phyloP scores from a whole-genome alignment of 495 filamentous ascomycete genomes.

The Aeminium ludgeri region DNA sequence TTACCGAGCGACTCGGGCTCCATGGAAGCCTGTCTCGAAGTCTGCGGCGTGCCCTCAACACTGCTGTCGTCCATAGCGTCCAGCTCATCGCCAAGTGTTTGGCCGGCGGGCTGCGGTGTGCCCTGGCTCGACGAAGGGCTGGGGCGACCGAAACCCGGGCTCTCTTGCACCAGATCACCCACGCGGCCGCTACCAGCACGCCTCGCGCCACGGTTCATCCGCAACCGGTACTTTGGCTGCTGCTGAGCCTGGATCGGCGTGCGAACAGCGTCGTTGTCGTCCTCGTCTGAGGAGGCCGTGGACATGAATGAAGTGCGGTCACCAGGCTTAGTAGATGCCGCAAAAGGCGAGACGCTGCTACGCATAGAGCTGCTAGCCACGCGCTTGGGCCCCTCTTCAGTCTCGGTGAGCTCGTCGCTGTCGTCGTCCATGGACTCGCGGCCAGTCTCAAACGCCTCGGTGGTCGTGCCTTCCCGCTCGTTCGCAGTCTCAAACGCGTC shows the following conservation, averaged over 20 bases:
- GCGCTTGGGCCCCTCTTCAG: conserved; percentile 41
- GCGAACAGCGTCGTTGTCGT: conserved; percentile 51
- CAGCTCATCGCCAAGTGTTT: conserved; percentile 83
- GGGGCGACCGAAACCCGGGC: conserved; percentile 37
- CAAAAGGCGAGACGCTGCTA: conserved; percentile 22
- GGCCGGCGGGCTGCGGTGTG: conserved; percentile 32
- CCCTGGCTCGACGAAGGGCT: conserved; percentile 25
- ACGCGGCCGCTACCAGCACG: conserved; percentile 27
- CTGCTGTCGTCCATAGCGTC: conserved; percentile 59
- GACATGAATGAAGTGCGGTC: conserved; percentile 60
- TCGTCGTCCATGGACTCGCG: conserved; percentile 65
- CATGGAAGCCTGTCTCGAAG: conserved; percentile 1
- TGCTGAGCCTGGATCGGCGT: conserved; percentile 46
- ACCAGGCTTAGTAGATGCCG: conserved; percentile 32
- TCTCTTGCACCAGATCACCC: conserved; percentile 42
- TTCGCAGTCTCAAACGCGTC: conserved; percentile 67
- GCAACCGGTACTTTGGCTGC: conserved; percentile 44
- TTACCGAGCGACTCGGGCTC: conserved; percentile 4
- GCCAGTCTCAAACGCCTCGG: conserved; percentile 86
- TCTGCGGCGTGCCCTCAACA: conserved; percentile 26
- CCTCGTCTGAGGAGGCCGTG: conserved; percentile 75
- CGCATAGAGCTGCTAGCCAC: conserved; percentile 4
- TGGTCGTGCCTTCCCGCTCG: conserved; percentile 63
- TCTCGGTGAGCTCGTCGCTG: conserved; percentile 74
- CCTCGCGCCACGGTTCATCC: conserved; percentile 40